Evolutionary conservation across 495 filamentous ascomycete species (phyloP).

Genomic region (Astrocystis sublimbata): DNA sequence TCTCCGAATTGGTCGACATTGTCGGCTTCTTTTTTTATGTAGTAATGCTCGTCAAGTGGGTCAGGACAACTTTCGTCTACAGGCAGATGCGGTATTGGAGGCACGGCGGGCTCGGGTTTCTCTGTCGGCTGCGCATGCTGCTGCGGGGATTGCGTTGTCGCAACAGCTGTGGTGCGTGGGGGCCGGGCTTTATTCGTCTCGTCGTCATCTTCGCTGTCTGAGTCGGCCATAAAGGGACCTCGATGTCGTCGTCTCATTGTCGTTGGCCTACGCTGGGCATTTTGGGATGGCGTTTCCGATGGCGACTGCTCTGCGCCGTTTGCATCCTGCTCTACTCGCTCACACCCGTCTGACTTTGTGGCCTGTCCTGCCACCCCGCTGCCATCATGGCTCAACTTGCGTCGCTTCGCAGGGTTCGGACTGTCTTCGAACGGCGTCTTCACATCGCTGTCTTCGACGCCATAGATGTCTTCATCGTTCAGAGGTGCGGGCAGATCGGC

Average conservation of each 20-base stretch:
- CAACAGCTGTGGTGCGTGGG: slow-evolving; percentile 3
- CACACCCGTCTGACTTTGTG: neutral
- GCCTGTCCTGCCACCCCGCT: neutral
- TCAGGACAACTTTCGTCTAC: slow-evolving; percentile 27
- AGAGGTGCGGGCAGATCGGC: neutral
- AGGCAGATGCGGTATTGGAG: slow-evolving; percentile 29
- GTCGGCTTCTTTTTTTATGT: slow-evolving; percentile 52
- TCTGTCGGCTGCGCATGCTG: no score
- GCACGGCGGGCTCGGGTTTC: slow-evolving; percentile 7
- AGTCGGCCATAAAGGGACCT: slow-evolving; percentile 67
- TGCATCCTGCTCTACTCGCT: neutral
- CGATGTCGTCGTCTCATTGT: slow-evolving; percentile 22
- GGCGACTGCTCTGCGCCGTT: neutral
- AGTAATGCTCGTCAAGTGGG: slow-evolving; percentile 33
- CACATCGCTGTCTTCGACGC: slow-evolving; percentile 17
- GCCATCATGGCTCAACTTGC: slow-evolving; percentile 27
- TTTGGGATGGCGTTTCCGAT: slow-evolving; percentile 1
- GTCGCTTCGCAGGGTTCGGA: slow-evolving; percentile 28
- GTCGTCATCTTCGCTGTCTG: slow-evolving; percentile 63
- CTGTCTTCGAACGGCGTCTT: slow-evolving; percentile 25
- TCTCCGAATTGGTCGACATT: slow-evolving; percentile 58
- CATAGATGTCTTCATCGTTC: slow-evolving; percentile 29
- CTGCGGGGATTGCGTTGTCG: neutral
- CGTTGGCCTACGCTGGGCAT: neutral
- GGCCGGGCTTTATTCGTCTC: slow-evolving; percentile 4